These are phyloP conservation scores for Cladophialophora immunda DNA, from an alignment of 2,329 filamentous ascomycete species.

Conservation along the genomic window DNA sequence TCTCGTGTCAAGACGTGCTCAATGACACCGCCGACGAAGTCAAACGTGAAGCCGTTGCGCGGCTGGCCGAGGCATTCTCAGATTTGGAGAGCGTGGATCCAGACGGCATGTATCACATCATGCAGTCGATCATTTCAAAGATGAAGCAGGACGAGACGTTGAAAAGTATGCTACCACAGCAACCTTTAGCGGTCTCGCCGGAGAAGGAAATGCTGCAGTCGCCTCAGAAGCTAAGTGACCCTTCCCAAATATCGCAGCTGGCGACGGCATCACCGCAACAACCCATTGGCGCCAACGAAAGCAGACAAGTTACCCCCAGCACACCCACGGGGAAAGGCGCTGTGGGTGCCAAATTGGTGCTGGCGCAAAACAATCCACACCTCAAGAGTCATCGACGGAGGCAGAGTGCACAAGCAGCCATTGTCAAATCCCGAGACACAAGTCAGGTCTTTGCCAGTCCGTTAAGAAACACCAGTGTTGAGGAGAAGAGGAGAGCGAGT, in stretches of 20 bases:
- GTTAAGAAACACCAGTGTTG: constrained; percentile 55
- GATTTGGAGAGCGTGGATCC: constrained; percentile 86
- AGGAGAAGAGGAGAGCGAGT: not conserved
- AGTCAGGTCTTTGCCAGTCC: constrained; percentile 49
- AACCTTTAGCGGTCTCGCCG: not conserved
- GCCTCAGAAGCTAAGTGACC: constrained; percentile 15
- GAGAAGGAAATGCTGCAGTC: constrained; percentile 50
- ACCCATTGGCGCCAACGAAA: constrained; percentile 29
- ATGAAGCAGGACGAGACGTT: constrained; percentile 62
- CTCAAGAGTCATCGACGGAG: constrained; percentile 78
- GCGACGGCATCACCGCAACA: constrained; percentile 10
- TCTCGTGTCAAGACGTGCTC: constrained; percentile 83
- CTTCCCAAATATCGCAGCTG: not conserved
- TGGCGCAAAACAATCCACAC: constrained; percentile 85
- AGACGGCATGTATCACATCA: constrained; percentile 85
- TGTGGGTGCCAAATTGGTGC: constrained; percentile 68
- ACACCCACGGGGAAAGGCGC: constrained; percentile 46
- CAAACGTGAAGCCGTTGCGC: constrained; percentile 86
- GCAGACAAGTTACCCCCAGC: constrained; percentile 52
- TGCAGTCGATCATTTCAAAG: constrained; percentile 78
- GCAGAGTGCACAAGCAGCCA: constrained; percentile 55
- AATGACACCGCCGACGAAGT: constrained; percentile 74
- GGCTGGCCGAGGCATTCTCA: constrained; percentile 84
- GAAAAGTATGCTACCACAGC: constrained; percentile 49
- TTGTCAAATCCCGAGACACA: constrained; percentile 41